Evolutionary conservation across 371 early-diverging fungal genomes (phyloP).

Genomic region (Rhizopus stolonifer): DNA sequence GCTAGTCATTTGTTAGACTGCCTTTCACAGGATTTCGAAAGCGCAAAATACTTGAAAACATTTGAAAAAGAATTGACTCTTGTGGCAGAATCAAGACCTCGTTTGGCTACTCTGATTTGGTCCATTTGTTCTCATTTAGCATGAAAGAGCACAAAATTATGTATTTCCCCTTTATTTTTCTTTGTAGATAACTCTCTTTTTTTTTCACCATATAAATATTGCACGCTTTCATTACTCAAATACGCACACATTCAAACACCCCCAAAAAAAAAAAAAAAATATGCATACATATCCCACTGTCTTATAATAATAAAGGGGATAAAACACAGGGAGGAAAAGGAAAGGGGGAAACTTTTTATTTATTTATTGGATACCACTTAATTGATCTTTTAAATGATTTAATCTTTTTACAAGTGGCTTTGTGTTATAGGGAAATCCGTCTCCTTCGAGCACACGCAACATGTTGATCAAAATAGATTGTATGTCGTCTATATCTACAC

Average conservation of each 20-base stretch:
- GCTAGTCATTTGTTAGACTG: slow-evolving; percentile 67
- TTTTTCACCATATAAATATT: not conserved
- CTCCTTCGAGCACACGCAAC: slow-evolving; percentile 9
- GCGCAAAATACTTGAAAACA: slow-evolving; percentile 57
- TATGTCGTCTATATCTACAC: slow-evolving; percentile 3
- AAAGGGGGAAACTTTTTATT: not conserved
- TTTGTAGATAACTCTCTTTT: slow-evolving; percentile 7
- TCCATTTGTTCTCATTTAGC: slow-evolving; percentile 23
- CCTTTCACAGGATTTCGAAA: slow-evolving; percentile 57
- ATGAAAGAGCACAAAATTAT: not conserved
- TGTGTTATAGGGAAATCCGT: slow-evolving; percentile 23
- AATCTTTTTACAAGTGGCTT: slow-evolving; percentile 15
- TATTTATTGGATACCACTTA: not conserved
- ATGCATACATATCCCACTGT: too few relatives aligned
- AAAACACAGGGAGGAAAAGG: too few relatives aligned
- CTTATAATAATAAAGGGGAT: too few relatives aligned
- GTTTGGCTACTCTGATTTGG: slow-evolving; percentile 30
- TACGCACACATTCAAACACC: too few relatives aligned
- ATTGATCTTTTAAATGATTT: slow-evolving; percentile 8
- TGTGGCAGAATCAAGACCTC: slow-evolving; percentile 39
- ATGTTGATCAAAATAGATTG: slow-evolving; percentile 10
- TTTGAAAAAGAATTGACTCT: slow-evolving; percentile 53
- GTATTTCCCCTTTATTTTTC: not conserved
- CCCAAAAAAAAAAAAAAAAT: not conserved
- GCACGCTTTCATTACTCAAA: not conserved